These are phyloP conservation scores for Erodium texanum DNA, from an alignment of 441 rosid genomes.

Conservation along the genomic window DNA sequence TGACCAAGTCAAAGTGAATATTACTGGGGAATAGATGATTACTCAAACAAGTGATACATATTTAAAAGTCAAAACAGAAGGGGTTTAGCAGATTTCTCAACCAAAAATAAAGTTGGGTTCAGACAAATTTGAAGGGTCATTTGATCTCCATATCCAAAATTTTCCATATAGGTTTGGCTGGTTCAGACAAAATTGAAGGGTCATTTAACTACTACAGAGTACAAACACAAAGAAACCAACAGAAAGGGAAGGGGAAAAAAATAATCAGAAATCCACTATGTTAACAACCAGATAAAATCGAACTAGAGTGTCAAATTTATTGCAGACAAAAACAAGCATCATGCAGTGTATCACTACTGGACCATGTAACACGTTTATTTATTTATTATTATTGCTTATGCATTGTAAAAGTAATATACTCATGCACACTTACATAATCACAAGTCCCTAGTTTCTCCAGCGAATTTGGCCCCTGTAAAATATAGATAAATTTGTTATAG, in stretches of 20 bases:
- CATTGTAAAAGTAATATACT: not conserved
- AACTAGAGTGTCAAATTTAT: not conserved
- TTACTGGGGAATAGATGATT: not conserved
- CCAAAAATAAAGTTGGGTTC: not conserved
- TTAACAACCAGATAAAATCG: not conserved
- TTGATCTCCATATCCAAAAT: not conserved
- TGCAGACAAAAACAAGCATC: not conserved
- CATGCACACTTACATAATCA: slow-evolving; percentile 50
- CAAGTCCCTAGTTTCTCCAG: slow-evolving; percentile 53
- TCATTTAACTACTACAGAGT: not conserved
- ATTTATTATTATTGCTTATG: not conserved
- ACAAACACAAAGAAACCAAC: not conserved
- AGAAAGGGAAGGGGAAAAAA: not conserved
- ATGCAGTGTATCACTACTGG: not conserved
- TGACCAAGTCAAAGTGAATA: not conserved
- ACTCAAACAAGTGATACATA: not conserved
- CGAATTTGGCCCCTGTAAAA: slow-evolving; percentile 59
- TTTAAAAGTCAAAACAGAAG: not conserved
- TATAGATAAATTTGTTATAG: slow-evolving; percentile 18
- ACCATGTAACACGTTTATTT: not conserved
- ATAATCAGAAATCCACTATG: not conserved
- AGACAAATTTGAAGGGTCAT: too few species aligned
- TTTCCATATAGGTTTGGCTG: not conserved
- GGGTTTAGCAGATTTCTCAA: not conserved
- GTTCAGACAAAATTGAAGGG: not conserved